Conservation (phyloP, 345 rosid species). For the Abelmoschus esculentus region DNA sequence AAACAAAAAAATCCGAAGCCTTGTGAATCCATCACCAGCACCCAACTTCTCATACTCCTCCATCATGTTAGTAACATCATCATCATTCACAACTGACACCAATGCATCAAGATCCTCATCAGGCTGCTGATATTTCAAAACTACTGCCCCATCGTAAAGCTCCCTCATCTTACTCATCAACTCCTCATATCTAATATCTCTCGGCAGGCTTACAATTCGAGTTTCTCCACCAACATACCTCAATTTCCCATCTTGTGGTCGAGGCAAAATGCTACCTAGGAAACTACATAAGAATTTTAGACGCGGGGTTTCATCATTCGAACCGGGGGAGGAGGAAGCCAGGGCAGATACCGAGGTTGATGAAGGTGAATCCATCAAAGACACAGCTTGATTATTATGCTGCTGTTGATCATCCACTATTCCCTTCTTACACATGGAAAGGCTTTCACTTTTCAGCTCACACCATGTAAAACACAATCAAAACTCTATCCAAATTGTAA, state of each 20-base stretch:
- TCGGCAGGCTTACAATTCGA: conserved; percentile 60
- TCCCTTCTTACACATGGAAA: conserved; percentile 49
- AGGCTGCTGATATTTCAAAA: conserved; percentile 92
- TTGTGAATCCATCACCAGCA: conserved; percentile 75
- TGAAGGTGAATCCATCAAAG: conserved; percentile 45
- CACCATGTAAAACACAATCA: conserved; percentile 9
- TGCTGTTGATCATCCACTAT: conserved; percentile 21
- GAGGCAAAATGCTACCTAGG: conserved; percentile 82
- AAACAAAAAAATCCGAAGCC: conserved; percentile 70
- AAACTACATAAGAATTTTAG: conserved; percentile 89
- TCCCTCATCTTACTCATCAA: conserved; percentile 80
- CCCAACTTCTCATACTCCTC: conserved; percentile 96
- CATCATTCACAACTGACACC: conserved; percentile 91
- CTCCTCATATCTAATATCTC: conserved; percentile 69
- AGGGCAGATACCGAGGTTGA: conserved; percentile 30
- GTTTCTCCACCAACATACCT: conserved; percentile 97
- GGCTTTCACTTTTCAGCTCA: conserved; percentile 18
- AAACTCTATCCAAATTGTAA: conserved; percentile 24
- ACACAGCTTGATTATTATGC: conserved; percentile 17
- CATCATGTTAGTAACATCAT: conserved; percentile 93
- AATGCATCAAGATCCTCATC: conserved; percentile 99
- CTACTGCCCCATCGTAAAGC: conserved; percentile 64
- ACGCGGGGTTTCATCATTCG: conserved; percentile 59
- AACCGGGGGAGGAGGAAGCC: conserved; percentile 19
- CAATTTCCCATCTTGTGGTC: conserved; percentile 92